These are phyloP conservation scores for Nidula microcarpa DNA, from an alignment of 768 basidiomycete species.

Conservation along the genomic window DNA sequence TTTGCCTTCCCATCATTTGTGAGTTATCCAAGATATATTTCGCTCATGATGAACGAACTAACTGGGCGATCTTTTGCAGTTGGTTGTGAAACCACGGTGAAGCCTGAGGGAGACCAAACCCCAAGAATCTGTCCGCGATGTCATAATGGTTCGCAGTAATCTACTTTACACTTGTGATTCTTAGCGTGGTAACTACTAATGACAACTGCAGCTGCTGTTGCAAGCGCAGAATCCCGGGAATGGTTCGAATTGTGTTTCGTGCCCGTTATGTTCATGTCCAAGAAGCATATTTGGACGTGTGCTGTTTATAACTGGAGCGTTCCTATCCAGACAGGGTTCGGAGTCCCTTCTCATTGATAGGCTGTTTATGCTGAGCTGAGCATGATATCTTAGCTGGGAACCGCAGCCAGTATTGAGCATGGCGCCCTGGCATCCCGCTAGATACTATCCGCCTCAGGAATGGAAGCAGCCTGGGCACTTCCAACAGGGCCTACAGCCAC, in stretches of 20 bases:
- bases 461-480: not conserved
- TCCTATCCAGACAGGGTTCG: slow-evolving; percentile 47
- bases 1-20: slow-evolving; percentile 54
- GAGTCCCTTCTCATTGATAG: not conserved
- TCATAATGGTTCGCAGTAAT: slow-evolving; percentile 45
- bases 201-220: slow-evolving; percentile 38
- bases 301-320: slow-evolving; percentile 61
- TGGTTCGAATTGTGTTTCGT: slow-evolving; percentile 72
- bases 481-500: not conserved
- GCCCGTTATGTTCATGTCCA: slow-evolving; percentile 59
- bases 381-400: slow-evolving; percentile 15
- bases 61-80: slow-evolving; percentile 28
- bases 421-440: slow-evolving; percentile 3
- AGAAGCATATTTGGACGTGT: slow-evolving; percentile 62
- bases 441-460: slow-evolving; percentile 3
- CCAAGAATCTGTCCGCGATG: slow-evolving; percentile 64
- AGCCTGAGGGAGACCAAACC: slow-evolving; percentile 47
- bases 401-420: slow-evolving; percentile 8
- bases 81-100: slow-evolving; percentile 55
- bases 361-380: not conserved
- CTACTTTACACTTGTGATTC: not conserved
- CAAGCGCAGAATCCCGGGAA: slow-evolving; percentile 52
- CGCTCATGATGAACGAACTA: not conserved
- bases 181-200: not conserved
- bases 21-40: slow-evolving; percentile 8